Percentiles rank a stretch among this genome's conserved stretches.
Evolutionary conservation across 371 early-diverging fungal genomes (phyloP).

Genomic region (Caulochytrium protostelioides): DNA sequence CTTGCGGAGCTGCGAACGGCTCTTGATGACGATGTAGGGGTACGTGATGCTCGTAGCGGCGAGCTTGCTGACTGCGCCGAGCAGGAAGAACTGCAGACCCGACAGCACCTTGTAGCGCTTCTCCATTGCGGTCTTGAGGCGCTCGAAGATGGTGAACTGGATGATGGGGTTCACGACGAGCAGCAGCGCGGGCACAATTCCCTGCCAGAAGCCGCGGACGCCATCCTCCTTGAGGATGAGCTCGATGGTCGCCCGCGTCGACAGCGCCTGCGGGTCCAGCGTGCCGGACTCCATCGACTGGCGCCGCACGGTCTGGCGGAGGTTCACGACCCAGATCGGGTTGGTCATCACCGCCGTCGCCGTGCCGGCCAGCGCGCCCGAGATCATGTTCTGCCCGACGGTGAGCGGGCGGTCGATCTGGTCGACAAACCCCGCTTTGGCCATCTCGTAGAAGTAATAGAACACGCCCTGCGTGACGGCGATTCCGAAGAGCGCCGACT

Average conservation of each 20-base stretch:
- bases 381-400: slow-evolving; percentile 63
- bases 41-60: slow-evolving; percentile 85
- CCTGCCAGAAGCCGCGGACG: slow-evolving; percentile 60
- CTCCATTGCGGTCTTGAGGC: slow-evolving; percentile 45
- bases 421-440: slow-evolving; percentile 51
- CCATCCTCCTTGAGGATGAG: slow-evolving; percentile 73
- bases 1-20: slow-evolving; percentile 86
- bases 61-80: slow-evolving; percentile 84
- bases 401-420: slow-evolving; percentile 37
- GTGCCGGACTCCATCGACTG: slow-evolving; percentile 14
- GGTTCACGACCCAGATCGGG: slow-evolving; percentile 94
- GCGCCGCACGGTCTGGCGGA: slow-evolving; percentile 25
- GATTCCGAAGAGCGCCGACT: slow-evolving; percentile 85
- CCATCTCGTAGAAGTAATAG: slow-evolving; percentile 84
- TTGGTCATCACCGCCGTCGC: slow-evolving; percentile 73
- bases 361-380: slow-evolving; percentile 72
- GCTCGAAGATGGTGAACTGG: slow-evolving; percentile 91
- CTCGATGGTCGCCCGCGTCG: background rate
- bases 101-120: slow-evolving; percentile 30
- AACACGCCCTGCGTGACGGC: slow-evolving; percentile 84
- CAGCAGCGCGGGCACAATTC: slow-evolving; percentile 69
- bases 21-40: slow-evolving; percentile 90
- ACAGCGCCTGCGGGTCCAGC: slow-evolving; percentile 5
- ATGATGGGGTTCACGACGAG: slow-evolving; percentile 94
- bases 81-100: slow-evolving; percentile 72